Evolutionary conservation across 164 flowering plant species (phyloP), one percentile per base, ranked within the genome.

Genomic region (Tinospora cordifolia): DNA sequence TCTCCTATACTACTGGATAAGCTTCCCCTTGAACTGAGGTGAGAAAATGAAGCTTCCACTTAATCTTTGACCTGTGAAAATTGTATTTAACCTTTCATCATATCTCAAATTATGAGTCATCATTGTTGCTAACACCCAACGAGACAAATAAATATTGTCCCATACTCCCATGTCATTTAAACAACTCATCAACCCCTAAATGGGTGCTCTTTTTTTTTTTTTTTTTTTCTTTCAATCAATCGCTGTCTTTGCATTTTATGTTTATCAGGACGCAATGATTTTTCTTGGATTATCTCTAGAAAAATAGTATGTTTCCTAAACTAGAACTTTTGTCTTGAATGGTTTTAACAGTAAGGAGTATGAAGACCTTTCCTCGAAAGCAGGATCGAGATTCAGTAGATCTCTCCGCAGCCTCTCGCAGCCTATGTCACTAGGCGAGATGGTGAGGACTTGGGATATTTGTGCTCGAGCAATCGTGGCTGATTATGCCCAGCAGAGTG

Each of bases 1-100:
- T 92, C 95, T 4, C 98, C 95, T 4, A 75, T 86, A 69, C 81
- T 94, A 12, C 68, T 92, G 63, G 97, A 92, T 83, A 94, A 87
- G 78, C 80, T 90, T 67, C 93, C 95, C 1, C 86, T 82, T 68
- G 97, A 89, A 80, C 76, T 80, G 79, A 87, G 93, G 98, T 92
- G 69, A 81, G 77, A 80, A 72, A 44, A 74, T n/a, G 46, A 34
- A 15, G 47, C 47, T 36, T 39, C 10, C 15, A 30, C 44, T 13
- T 58, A 39, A 39, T 54, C 40, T 57, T 36, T 68, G 3, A 17
- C 59, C 21, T 49, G 9, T 51, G 46, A 41, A 41, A n/a, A 41
- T 41, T 41, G 1, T 41, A 41, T n/a, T 60, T 8, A 7, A 62
- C 65, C 39, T 13, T 8, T 58, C 22, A n/a, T n/a, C n/a, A 21